phyloP scores from a whole-genome alignment of 352 stramenopile genomes.

The Phytophthora uliginosa region DNA sequence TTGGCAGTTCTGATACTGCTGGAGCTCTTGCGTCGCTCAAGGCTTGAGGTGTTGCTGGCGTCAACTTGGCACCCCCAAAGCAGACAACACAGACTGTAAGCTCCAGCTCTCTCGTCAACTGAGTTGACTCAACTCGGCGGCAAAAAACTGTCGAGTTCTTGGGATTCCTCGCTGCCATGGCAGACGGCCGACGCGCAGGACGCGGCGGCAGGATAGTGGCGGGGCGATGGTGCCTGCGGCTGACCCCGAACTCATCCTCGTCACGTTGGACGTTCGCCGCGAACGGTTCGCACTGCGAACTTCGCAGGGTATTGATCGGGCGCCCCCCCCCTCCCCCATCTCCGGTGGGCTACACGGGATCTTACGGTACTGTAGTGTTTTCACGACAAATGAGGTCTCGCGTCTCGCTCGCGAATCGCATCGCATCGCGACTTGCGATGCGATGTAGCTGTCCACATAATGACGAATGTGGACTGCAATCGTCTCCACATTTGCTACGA shows the following conservation, averaged over 20 bases:
- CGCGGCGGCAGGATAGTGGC: constrained; percentile 22
- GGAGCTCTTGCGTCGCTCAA: too few species aligned
- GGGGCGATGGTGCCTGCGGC: neutral
- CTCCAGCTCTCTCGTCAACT: too few species aligned
- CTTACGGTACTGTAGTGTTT: neutral
- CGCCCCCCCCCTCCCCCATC: neutral
- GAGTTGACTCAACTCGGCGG: neutral
- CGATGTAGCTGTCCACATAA: neutral
- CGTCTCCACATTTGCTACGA: too few species aligned
- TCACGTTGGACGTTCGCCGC: constrained; percentile 1
- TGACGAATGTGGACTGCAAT: too few species aligned
- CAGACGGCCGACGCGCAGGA: constrained; percentile 23
- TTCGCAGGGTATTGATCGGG: constrained; percentile 19
- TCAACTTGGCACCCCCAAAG: too few species aligned
- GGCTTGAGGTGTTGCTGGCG: too few species aligned
- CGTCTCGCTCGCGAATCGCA: too few species aligned
- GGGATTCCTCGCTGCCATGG: too few species aligned
- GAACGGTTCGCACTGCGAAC: neutral
- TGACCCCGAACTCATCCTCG: constrained; percentile 22
- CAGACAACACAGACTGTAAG: too few species aligned
- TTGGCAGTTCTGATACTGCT: neutral
- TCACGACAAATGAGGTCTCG: neutral
- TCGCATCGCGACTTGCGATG: neutral
- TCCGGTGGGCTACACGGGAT: neutral
- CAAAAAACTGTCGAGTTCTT: neutral